These are phyloP conservation scores for Metarhizium album DNA, from an alignment of 2,329 filamentous ascomycete genomes.

Conservation along the genomic window DNA sequence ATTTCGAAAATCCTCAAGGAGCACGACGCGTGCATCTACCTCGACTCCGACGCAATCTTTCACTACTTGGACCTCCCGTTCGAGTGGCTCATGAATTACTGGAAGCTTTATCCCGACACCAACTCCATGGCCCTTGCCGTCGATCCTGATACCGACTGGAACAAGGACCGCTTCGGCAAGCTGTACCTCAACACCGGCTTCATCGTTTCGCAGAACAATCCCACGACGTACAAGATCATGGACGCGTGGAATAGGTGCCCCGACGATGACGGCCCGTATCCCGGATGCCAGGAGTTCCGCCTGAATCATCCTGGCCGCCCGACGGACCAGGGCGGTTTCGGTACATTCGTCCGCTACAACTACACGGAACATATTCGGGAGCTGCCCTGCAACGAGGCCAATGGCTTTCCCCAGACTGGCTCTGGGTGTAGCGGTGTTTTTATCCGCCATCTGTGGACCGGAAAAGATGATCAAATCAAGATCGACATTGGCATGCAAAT, in stretches of 20 bases:
- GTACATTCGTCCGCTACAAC: constrained; percentile 31
- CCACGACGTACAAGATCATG: constrained; percentile 35
- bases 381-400: constrained; percentile 31
- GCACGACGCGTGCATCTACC: constrained; percentile 31
- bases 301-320: constrained; percentile 24
- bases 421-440: constrained; percentile 29
- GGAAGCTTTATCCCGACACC: constrained; percentile 26
- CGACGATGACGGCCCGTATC: constrained; percentile 26
- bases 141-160: constrained; percentile 26
- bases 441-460: constrained; percentile 33
- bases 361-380: constrained; percentile 28
- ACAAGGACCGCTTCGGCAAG: constrained; percentile 28
- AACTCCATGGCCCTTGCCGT: constrained; percentile 31
- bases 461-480: constrained; percentile 29
- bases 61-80: constrained; percentile 31
- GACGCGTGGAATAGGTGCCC: constrained; percentile 36
- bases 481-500: constrained; percentile 26
- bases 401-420: constrained; percentile 29
- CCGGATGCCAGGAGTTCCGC: constrained; percentile 28
- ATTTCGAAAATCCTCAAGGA: constrained; percentile 31
- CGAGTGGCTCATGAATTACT: constrained; percentile 38
- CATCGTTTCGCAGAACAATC: constrained; percentile 41
- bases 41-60: constrained; percentile 36
- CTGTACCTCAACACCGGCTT: constrained; percentile 41
- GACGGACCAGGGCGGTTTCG: constrained; percentile 34